Base-by-base conservation (phyloP, 768 basidiomycete genomes). In the Asterophora parasitica region DNA sequence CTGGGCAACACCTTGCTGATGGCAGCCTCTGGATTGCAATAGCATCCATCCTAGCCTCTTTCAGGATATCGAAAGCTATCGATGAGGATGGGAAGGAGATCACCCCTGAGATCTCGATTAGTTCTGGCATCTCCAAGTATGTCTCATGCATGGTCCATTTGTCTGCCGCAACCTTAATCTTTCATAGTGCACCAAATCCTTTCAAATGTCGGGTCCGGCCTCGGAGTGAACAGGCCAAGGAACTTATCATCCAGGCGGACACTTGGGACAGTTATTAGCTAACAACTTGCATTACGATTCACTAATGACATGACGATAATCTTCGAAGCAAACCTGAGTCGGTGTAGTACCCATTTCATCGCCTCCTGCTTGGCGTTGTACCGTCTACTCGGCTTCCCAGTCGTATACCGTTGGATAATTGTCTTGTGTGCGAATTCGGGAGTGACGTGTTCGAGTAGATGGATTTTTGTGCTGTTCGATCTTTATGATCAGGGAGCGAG, bases 1-100 rank as follows among this genome's bases (percentile, higher is more conserved):
- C 74, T n/a, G 78, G 76, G 5, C 59, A 65, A 19, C 46, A 70
- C 38, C 55, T 79, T 32, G 75, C 70, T 4, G 70, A 75, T 15
- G 62, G 67, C 1, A 71, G 68, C 12, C 12, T 74, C 20, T 69
- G 66, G 58, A 48, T 54, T 17, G 48, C 51, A 4, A 42, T 58
- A 1, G 55, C 56, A 3, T 50, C 51, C 2, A 49, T 61, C 7
- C 33, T 66, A 4, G 49, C 61, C 4, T 56, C 58, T 5, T 70
- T 76, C 44, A 49, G 65, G n/a, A 68, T 76, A 28, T 51, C 53
- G 2, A 72, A 70, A 50, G 63, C 66, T 1, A 34, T 61, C 4
- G 67, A 69, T 35, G 53, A 45, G 16, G 50, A 61, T 42, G 70
- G 73, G 4, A 49, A 61, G 12, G 67, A 71, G 48, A 61, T 72